phyloP scores from a whole-genome alignment of 768 basidiomycete genomes.

The Amanita subjunquillea region DNA sequence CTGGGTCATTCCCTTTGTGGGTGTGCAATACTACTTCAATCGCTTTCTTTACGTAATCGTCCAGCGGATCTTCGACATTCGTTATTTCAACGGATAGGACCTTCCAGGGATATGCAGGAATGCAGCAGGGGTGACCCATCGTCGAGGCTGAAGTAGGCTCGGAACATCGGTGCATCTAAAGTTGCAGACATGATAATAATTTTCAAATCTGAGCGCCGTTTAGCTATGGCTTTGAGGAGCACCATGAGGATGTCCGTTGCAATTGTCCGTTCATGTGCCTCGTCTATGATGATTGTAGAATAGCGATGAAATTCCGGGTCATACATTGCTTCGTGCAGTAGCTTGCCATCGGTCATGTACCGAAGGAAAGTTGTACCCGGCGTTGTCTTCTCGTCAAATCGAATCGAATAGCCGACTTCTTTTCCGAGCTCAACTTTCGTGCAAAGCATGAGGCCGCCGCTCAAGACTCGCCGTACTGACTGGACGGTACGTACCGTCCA shows the following conservation, averaged over 20 bases:
- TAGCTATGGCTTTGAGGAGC: conserved; percentile 66
- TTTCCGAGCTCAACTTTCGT: conserved; percentile 66
- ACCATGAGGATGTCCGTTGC: conserved; percentile 93
- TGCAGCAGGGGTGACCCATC: conserved; percentile 33
- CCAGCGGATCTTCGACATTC: conserved; percentile 72
- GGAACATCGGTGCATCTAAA: conserved; percentile 82
- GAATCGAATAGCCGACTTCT: conserved; percentile 47
- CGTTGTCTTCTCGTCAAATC: conserved; percentile 86
- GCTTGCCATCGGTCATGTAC: conserved; percentile 96
- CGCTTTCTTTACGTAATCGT: conserved; percentile 85
- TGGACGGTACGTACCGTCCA: conserved; percentile 58
- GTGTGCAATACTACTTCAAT: conserved; percentile 87
- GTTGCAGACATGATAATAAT: conserved; percentile 92
- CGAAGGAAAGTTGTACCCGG: conserved; percentile 77
- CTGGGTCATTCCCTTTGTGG: conserved; percentile 76
- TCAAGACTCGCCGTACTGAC: no score
- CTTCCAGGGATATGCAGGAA: conserved; percentile 75
- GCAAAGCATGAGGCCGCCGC: neutral
- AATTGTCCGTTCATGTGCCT: conserved; percentile 87
- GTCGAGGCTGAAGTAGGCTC: conserved; percentile 61
- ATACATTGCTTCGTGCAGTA: conserved; percentile 85
- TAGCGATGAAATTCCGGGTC: conserved; percentile 73
- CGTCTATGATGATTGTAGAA: conserved; percentile 91
- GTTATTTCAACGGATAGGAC: conserved; percentile 81
- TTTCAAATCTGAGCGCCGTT: conserved; percentile 68